Conservation (phyloP, 1,284 basidiomycete genomes). For the Austroboletus novae-zelandiae region DNA sequence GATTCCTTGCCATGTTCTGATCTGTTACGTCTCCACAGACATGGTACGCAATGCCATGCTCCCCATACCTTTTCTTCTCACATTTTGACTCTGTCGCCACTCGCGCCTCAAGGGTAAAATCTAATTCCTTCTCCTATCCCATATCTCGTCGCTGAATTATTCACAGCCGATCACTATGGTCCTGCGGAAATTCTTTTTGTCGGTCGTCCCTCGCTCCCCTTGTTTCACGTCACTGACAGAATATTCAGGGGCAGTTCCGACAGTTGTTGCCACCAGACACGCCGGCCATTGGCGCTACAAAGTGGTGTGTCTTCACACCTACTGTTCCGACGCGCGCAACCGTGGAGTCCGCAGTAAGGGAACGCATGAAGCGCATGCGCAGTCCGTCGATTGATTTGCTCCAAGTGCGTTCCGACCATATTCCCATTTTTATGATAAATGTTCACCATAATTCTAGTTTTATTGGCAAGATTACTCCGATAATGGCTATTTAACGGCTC, state of each 20-base stretch:
- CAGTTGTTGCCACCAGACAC: conserved; percentile 40
- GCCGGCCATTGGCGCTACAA: conserved; percentile 68
- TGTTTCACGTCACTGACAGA: conserved; percentile 9
- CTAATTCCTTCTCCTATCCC: background rate
- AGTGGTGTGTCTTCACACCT: conserved; percentile 76
- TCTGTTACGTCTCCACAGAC: conserved; percentile 36
- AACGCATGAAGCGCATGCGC: conserved; percentile 59
- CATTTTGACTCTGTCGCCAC: conserved; percentile 4
- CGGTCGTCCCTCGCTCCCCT: conserved; percentile 25
- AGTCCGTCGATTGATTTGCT: conserved; percentile 61
- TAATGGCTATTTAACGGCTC: conserved; percentile 61
- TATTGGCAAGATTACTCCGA: conserved; percentile 81
- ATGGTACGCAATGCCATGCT: conserved; percentile 43
- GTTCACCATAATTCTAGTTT: conserved; percentile 45
- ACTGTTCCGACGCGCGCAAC: conserved; percentile 50
- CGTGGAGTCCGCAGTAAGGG: conserved; percentile 64
- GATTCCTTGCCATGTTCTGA: background rate
- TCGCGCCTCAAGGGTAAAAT: conserved; percentile 18
- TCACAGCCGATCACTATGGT: conserved; percentile 78
- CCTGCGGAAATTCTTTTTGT: conserved; percentile 77
- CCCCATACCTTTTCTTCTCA: conserved; percentile 20
- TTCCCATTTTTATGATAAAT: background rate
- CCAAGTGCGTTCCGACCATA: conserved; percentile 44
- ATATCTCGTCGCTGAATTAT: conserved; percentile 9
- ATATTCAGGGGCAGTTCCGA: conserved; percentile 63